Conservation (phyloP, 148 eudicot genomes). For the Spergularia marina region DNA sequence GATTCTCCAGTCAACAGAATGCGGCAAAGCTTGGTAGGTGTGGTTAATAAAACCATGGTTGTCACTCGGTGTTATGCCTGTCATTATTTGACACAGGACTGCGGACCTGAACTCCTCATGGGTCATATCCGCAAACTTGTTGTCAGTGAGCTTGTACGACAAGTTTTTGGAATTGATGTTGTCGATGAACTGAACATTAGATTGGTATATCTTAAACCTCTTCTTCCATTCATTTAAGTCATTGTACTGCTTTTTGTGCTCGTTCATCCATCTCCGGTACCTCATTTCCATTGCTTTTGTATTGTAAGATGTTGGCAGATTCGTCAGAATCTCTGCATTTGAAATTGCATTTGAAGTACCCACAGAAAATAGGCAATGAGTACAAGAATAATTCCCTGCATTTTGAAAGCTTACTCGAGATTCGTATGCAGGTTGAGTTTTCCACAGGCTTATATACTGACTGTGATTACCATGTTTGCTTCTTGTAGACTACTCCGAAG, state of each 20-base stretch:
- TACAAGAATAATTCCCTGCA: not conserved
- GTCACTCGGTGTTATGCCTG: not conserved
- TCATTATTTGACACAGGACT: constrained; percentile 39
- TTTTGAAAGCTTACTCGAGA: not conserved
- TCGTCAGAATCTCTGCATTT: not conserved
- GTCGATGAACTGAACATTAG: constrained; percentile 16
- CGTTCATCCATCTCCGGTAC: constrained; percentile 12
- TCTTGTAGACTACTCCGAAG: not conserved
- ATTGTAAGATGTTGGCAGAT: constrained; percentile 6
- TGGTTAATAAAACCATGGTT: not conserved
- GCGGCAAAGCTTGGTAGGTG: constrained; percentile 27
- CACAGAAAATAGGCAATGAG: constrained; percentile 5
- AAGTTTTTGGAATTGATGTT: constrained; percentile 21
- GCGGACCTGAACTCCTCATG: constrained; percentile 47
- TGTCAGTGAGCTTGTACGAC: constrained; percentile 48
- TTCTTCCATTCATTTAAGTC: constrained; percentile 11
- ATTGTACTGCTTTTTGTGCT: constrained; percentile 16
- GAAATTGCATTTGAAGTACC: constrained; percentile 12
- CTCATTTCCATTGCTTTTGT: constrained; percentile 13
- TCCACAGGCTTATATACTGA: not conserved
- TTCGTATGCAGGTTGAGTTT: not conserved
- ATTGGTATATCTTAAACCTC: constrained; percentile 15
- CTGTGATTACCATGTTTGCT: not conserved
- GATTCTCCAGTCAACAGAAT: constrained; percentile 59
- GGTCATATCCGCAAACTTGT: constrained; percentile 58